Evolutionary conservation across 345 rosid genomes (phyloP), one percentile per base, ranked within the genome.

Genomic region (Dimocarpus longan): DNA sequence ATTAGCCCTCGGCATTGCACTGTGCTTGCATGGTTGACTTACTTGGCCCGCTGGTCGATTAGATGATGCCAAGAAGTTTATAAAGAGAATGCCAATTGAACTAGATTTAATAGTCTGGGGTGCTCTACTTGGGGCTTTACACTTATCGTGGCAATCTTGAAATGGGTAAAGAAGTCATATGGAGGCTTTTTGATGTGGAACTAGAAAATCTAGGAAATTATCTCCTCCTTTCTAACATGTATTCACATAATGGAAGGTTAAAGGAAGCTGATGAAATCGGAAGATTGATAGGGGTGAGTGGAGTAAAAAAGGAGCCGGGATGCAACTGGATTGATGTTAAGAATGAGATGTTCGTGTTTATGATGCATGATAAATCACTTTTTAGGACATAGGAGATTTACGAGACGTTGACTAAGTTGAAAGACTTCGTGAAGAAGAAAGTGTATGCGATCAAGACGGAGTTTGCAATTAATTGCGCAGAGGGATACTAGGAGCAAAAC

Each of bases 11-110:
- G 84, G n/a, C 82, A 71, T 77, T 89, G 79, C 87, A 86, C 81
- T 78, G 73, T 74, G 82, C 89, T 66, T 83, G 88, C 72, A 85
- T 88, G 88, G 88, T 86, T 56, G 91, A 88, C 81, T 70, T 86
- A 42, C 80, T 88, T 44, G 85, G 88, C 59, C 89, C 26, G 85
- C 86, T 43, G 89, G 89, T 65, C 78, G 66, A 69, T 74, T 86
- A 26, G 76, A 79, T 9, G 83, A 86, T 60, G 91, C 89, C 42
- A 84, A 64, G 83, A 65, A 76, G 76, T 81, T 83, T 50, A 81
- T 85, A 54, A 79, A 76, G 42, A 69, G 81, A 5, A 83, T 84
- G 86, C 87, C 87, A 8, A 76, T 88, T 26, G 60, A 83, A 48
- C 81, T 87, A 0, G 85, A 83, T 32, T 42, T 84, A n/a, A 54